phyloP scores from a whole-genome alignment of 169 alveolate genomes.

The Eimeria maxima region DNA sequence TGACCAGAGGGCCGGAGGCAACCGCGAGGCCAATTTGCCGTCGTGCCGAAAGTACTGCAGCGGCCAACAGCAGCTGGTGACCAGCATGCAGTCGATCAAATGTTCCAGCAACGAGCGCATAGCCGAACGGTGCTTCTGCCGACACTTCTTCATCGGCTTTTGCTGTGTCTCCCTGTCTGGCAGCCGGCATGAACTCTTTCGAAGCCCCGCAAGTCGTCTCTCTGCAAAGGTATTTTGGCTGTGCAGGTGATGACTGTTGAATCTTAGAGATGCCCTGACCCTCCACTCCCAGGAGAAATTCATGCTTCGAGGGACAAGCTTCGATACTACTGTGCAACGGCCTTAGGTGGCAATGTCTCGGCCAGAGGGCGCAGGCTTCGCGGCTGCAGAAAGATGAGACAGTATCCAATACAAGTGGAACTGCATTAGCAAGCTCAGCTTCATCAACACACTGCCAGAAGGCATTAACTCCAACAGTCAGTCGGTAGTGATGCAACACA shows the following conservation, averaged over 20 bases:
- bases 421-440: conserved; percentile 31
- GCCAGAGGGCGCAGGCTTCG: conserved; percentile 28
- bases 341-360: conserved; percentile 61
- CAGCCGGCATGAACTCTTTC: background rate
- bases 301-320: background rate
- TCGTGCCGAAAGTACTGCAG: conserved; percentile 84
- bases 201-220: background rate
- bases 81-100: conserved; percentile 89
- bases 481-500: conserved; percentile 38
- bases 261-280: background rate
- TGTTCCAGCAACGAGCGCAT: conserved; percentile 87
- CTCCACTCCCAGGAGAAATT: background rate
- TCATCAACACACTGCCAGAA: background rate
- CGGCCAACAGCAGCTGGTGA: conserved; percentile 86
- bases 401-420: conserved; percentile 43
- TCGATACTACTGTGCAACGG: background rate
- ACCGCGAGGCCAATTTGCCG: conserved; percentile 82
- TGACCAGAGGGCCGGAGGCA: conserved; percentile 82
- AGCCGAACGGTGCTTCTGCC: conserved; percentile 37
- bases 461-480: background rate
- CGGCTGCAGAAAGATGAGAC: background rate
- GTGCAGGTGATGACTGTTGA: background rate
- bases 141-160: background rate
- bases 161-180: background rate
- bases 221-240: background rate